Base-by-base conservation (phyloP, 352 stramenopile species). In the Discostella stelligera region DNA sequence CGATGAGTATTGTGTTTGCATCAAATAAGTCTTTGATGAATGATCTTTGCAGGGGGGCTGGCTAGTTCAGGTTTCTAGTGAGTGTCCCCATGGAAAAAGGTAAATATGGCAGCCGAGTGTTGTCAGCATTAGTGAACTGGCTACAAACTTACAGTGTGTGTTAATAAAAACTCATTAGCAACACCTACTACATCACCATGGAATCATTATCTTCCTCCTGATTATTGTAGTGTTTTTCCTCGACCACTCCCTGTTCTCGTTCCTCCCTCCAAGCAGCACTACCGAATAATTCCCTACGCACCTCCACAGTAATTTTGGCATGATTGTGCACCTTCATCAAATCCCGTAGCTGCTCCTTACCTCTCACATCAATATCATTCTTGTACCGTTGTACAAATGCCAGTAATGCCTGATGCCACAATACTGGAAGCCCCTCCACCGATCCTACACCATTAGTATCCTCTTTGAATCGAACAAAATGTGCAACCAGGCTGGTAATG, bases 401-500 rank as follows among this genome's bases (percentile, higher is more conserved):
- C 23, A 99, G 89, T 63, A 99, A 86, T 39, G 95, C 96, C 87
- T 99, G 97, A 91, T 99, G 97, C 97, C 97, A 99, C 70, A 99
- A 83, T 53, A 99, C 97, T 4, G 97, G 97, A 52, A 99, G 89
- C 72, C 83, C 89, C 18, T 70, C 52, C 5, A 9, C 0, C 18
- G 13, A 32, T 32, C 21, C 50, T 61, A 0, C 21, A 60, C 52
- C 52, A 27, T n/a, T 14, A 32, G n/a, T 3, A 70, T 87, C 81
- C n/a, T 83, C 50, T 20, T 64, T 70, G 85, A 99, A 99, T 53
- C 83, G 85, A 30, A 95, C 77, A 87, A 99, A 99, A 86, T 99
- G 96, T 76, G 95, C 90, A 49, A 97, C 96, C 53, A 99, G 88
- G 71, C 96, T 96, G 41, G 90, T 89, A 84, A 99, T 98, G 25